These are phyloP conservation scores for Solidago caesia DNA, from an alignment of 129 eudicot species.

Conservation along the genomic window DNA sequence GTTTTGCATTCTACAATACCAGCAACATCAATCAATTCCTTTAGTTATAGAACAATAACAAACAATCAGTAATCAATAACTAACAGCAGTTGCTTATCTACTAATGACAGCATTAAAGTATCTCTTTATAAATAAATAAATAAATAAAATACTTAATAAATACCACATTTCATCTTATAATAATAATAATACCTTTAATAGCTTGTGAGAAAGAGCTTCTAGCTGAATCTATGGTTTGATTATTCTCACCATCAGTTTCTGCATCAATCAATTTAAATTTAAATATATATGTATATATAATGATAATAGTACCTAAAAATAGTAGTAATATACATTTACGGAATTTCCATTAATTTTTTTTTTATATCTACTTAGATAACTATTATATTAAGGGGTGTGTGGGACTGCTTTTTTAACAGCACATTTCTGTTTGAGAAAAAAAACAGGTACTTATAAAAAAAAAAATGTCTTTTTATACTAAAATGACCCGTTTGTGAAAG, in stretches of 20 bases:
- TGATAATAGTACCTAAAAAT: too few species aligned
- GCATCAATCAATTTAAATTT: slow-evolving; percentile 43
- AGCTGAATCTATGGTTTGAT: slow-evolving; percentile 62
- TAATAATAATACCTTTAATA: slow-evolving; percentile 57
- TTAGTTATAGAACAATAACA: not conserved
- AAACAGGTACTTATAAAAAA: too few species aligned
- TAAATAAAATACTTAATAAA: not conserved
- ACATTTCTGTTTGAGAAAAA: too few species aligned
- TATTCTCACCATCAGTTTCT: slow-evolving; percentile 61
- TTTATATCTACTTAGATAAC: too few species aligned
- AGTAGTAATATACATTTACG: too few species aligned
- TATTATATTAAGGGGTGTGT: too few species aligned
- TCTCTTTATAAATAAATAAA: not conserved
- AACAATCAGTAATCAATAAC: not conserved
- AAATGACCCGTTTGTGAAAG: too few species aligned
- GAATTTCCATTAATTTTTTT: too few species aligned
- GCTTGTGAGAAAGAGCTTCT: slow-evolving; percentile 95
- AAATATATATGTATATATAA: too few species aligned
- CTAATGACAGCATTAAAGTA: slow-evolving; percentile 29
- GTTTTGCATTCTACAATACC: slow-evolving; percentile 63
- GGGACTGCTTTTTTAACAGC: too few species aligned
- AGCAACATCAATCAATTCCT: not conserved
- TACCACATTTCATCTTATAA: slow-evolving; percentile 5
- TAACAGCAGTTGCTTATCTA: slow-evolving; percentile 26
- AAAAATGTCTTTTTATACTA: too few species aligned